A percentile compares a stretch with the other conserved stretches of the same genome.
phyloP scores from a whole-genome alignment of 1,284 basidiomycete species.

The Naganishia albida region DNA sequence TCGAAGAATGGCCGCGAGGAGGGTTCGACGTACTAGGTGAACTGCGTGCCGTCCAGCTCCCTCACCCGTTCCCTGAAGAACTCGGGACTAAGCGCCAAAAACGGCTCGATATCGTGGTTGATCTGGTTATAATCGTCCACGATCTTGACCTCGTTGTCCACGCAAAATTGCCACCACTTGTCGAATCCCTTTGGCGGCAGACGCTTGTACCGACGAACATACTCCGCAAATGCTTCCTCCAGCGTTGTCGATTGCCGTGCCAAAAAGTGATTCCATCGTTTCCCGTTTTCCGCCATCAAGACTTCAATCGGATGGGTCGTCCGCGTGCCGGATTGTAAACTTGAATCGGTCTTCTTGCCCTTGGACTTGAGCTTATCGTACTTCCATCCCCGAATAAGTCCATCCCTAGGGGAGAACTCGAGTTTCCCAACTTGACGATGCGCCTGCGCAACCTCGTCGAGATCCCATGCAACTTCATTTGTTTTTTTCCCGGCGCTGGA shows the following conservation, averaged over 20 bases:
- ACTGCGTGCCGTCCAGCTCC: slow-evolving; percentile 32
- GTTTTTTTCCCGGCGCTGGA: background rate
- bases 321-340: slow-evolving; percentile 29
- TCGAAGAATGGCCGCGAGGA: background rate
- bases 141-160: slow-evolving; percentile 51
- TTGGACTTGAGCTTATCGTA: slow-evolving; percentile 11
- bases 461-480: slow-evolving; percentile 3
- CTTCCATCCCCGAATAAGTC: slow-evolving; percentile 33
- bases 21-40: slow-evolving; percentile 41
- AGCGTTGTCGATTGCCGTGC: slow-evolving; percentile 50
- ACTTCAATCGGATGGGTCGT: slow-evolving; percentile 48
- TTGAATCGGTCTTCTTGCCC: background rate
- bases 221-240: slow-evolving; percentile 52
- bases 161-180: slow-evolving; percentile 50
- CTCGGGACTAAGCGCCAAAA: slow-evolving; percentile 47
- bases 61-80: slow-evolving; percentile 43
- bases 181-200: slow-evolving; percentile 57
- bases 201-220: slow-evolving; percentile 51
- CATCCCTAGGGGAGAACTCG: slow-evolving; percentile 28
- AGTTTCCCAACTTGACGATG: slow-evolving; percentile 30
- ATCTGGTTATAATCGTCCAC: slow-evolving; percentile 56
- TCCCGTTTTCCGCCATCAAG: slow-evolving; percentile 43
- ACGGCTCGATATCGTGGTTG: slow-evolving; percentile 47
- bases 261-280: slow-evolving; percentile 45
- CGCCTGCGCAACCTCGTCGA: slow-evolving; percentile 15